Evolutionary conservation across 2,329 filamentous ascomycete species (phyloP).

Genomic region (Alternaria arbusti): DNA sequence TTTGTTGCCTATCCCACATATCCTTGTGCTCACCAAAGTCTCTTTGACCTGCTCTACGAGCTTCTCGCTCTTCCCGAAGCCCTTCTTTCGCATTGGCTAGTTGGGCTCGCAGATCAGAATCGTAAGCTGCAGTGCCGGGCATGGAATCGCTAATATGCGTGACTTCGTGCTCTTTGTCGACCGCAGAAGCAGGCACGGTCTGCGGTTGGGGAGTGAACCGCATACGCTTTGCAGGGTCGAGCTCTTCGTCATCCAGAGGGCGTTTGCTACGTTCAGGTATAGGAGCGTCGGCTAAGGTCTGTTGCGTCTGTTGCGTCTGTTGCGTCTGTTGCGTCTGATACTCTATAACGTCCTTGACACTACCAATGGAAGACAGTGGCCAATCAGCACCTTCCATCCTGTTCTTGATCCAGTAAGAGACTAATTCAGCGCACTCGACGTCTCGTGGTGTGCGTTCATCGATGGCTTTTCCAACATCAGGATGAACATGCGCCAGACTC

Average conservation of each 20-base stretch:
- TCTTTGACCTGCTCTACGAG: slow-evolving; percentile 16
- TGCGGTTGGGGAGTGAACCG: slow-evolving; percentile 42
- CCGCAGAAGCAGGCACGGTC: slow-evolving; percentile 1
- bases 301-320: slow-evolving; percentile 33
- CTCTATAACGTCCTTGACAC: slow-evolving; percentile 37
- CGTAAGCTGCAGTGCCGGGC: slow-evolving; percentile 30
- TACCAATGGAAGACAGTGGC: slow-evolving; percentile 42
- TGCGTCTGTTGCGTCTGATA: slow-evolving; percentile 36
- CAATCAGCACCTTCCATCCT: slow-evolving; percentile 22
- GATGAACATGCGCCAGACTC: slow-evolving; percentile 41
- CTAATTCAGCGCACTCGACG: slow-evolving; percentile 28
- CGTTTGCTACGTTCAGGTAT: slow-evolving; percentile 34
- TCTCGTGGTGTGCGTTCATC: slow-evolving; percentile 34
- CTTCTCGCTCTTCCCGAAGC: slow-evolving; percentile 12
- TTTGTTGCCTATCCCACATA: slow-evolving; percentile 36
- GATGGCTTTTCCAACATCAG: slow-evolving; percentile 42
- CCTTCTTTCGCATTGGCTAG: slow-evolving; percentile 11
- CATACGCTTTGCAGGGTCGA: slow-evolving; percentile 43
- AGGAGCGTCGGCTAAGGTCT: slow-evolving; percentile 19
- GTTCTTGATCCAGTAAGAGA: slow-evolving; percentile 34
- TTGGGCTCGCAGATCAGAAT: slow-evolving; percentile 14
- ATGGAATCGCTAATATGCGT: slow-evolving; percentile 54
- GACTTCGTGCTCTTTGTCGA: slow-evolving; percentile 31
- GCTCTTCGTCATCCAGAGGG: slow-evolving; percentile 32
- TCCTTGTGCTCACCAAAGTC: slow-evolving; percentile 22